Percentiles rank a stretch among this genome's conserved stretches.
Evolutionary conservation across 2,329 filamentous ascomycete genomes (phyloP).

Genomic region (Helotiales sp.): DNA sequence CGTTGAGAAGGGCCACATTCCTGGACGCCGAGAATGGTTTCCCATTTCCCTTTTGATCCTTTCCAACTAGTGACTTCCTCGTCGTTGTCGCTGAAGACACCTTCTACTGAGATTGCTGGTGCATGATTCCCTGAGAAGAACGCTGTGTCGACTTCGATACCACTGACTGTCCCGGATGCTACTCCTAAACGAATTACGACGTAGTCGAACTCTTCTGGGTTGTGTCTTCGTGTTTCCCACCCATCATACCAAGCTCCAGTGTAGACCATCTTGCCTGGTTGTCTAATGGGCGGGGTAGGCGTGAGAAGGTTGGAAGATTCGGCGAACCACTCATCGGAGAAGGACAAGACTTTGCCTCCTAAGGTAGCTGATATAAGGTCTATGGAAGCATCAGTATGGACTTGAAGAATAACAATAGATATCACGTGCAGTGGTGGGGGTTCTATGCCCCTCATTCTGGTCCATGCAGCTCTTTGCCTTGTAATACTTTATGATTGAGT

Average conservation of each 20-base stretch:
- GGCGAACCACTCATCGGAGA: conserved; percentile 70
- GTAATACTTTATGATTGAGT: too few relatives aligned
- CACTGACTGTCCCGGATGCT: conserved; percentile 69
- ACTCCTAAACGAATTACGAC: conserved; percentile 66
- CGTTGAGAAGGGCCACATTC: conserved; percentile 74
- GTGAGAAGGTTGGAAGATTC: conserved; percentile 64
- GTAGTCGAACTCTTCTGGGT: conserved; percentile 64
- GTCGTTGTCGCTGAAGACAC: conserved; percentile 66
- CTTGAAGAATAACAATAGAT: neutral
- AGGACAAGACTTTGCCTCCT: conserved; percentile 63
- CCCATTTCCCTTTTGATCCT: conserved; percentile 63
- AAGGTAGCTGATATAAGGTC: conserved; percentile 62
- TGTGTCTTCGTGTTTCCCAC: conserved; percentile 69
- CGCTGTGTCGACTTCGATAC: conserved; percentile 77
- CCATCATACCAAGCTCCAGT: conserved; percentile 71
- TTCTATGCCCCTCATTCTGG: neutral
- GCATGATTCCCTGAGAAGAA: conserved; percentile 84
- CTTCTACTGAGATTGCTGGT: conserved; percentile 76
- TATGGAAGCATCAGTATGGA: conserved; percentile 33
- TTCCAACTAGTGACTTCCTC: conserved; percentile 66
- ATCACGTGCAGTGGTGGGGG: conserved; percentile 8
- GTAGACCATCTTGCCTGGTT: conserved; percentile 68
- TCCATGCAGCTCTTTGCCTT: too few relatives aligned
- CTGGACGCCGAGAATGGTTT: conserved; percentile 67
- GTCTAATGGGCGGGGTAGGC: conserved; percentile 61